A percentile compares a stretch with the other conserved stretches of the same genome.
phyloP scores from a whole-genome alignment of 1,139 yeast genomes.

The Sugiyamaella sp. region DNA sequence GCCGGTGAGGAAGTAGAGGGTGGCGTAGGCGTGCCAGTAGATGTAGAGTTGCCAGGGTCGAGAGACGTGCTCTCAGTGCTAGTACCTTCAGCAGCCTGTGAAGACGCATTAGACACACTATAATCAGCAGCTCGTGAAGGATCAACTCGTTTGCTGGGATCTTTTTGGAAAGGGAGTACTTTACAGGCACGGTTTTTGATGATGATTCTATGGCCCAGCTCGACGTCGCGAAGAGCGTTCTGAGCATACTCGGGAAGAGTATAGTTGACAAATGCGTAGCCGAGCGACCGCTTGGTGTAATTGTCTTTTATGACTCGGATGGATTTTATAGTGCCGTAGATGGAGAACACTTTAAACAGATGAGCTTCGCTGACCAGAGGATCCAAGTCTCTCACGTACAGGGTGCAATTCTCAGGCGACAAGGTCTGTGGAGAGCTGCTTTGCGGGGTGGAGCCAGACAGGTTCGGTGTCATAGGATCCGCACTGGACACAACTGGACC shows the following conservation, averaged over 20 bases:
- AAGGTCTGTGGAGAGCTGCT: slow-evolving; percentile 8
- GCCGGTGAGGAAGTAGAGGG: slow-evolving; percentile 8
- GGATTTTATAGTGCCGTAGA: slow-evolving; percentile 81
- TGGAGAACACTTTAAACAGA: slow-evolving; percentile 80
- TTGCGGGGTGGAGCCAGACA: no score
- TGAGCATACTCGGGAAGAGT: slow-evolving; percentile 77
- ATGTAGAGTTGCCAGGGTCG: no score
- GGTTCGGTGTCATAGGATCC: no score
- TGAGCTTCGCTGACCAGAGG: slow-evolving; percentile 80
- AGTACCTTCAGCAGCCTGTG: no score
- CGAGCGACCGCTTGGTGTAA: slow-evolving; percentile 80
- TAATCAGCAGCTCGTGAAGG: neutral
- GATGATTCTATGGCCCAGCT: slow-evolving; percentile 67
- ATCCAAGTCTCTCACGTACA: slow-evolving; percentile 90
- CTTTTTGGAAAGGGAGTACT: slow-evolving; percentile 74
- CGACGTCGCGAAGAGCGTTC: slow-evolving; percentile 75
- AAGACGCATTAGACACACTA: neutral
- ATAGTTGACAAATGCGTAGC: slow-evolving; percentile 93
- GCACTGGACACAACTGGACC: no score
- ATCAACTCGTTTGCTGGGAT: slow-evolving; percentile 1
- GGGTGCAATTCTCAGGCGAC: slow-evolving; percentile 46
- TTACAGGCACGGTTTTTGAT: slow-evolving; percentile 87
- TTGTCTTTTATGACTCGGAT: slow-evolving; percentile 94
- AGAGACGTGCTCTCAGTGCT: no score
- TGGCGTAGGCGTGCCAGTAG: slow-evolving; percentile 7